Evolutionary conservation across 257 asterid genomes (phyloP).

Genomic region (Solanum etuberosum): DNA sequence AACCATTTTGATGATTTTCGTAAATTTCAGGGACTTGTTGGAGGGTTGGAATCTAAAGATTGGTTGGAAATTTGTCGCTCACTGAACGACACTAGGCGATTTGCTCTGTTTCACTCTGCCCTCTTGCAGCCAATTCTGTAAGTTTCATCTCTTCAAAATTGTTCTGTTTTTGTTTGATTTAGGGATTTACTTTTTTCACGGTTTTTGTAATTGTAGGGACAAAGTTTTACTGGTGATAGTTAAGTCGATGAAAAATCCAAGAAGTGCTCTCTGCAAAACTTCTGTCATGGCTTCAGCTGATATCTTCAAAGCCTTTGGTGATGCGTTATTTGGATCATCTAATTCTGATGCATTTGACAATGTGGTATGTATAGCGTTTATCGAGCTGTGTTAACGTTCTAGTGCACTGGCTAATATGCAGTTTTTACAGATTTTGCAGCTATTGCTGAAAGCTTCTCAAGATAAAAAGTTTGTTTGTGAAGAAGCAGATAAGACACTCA

Average conservation of each 20-base stretch:
- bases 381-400: not conserved
- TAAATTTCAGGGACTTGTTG: slow-evolving; percentile 55
- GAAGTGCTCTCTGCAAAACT: slow-evolving; percentile 92
- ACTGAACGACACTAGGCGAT: slow-evolving; percentile 63
- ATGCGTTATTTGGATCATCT: slow-evolving; percentile 36
- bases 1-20: not conserved
- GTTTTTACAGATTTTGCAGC: slow-evolving; percentile 60
- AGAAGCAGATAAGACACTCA: slow-evolving; percentile 69
- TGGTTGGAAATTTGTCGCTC: slow-evolving; percentile 94
- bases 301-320: slow-evolving; percentile 68
- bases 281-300: slow-evolving; percentile 88
- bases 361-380: slow-evolving; percentile 33
- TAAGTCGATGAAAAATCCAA: slow-evolving; percentile 88
- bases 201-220: slow-evolving; percentile 28
- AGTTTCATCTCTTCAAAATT: not conserved
- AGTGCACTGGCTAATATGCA: not conserved
- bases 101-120: slow-evolving; percentile 56
- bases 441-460: slow-evolving; percentile 80
- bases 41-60: slow-evolving; percentile 84
- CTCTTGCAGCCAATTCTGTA: slow-evolving; percentile 68
- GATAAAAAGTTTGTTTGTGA: slow-evolving; percentile 97
- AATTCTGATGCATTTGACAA: slow-evolving; percentile 48
- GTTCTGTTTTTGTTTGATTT: not conserved
- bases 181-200: not conserved
- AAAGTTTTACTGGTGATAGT: slow-evolving; percentile 51